These are phyloP conservation scores for Naganishia antarctica DNA, from an alignment of 768 basidiomycete genomes.

Conservation along the genomic window DNA sequence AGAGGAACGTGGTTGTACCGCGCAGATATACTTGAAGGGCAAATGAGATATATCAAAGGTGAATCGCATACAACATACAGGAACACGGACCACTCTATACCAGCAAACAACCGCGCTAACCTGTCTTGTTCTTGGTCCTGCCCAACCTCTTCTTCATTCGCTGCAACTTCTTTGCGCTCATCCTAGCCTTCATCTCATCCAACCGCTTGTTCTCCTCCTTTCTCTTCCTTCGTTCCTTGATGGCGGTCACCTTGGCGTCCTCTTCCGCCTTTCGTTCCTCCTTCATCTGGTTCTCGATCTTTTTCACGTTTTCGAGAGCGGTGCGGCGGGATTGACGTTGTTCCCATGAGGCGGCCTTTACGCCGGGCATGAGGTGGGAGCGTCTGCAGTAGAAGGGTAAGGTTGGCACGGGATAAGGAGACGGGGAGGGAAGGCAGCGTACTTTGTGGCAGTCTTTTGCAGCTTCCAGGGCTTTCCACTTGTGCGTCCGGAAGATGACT, in stretches of 20 bases:
- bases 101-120: neutral
- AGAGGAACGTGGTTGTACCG: no score
- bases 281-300: constrained; percentile 44
- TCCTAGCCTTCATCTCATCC: constrained; percentile 45
- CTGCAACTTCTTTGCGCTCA: constrained; percentile 48
- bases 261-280: constrained; percentile 38
- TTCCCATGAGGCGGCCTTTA: constrained; percentile 33
- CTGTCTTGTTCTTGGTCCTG: constrained; percentile 41
- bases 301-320: constrained; percentile 40
- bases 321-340: constrained; percentile 38
- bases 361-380: constrained; percentile 35
- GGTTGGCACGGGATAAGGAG: neutral
- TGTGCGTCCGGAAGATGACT: constrained; percentile 21
- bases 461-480: constrained; percentile 30
- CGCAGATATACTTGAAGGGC: no score
- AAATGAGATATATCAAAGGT: no score
- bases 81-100: neutral
- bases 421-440: neutral
- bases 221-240: constrained; percentile 43
- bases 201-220: constrained; percentile 41
- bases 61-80: neutral
- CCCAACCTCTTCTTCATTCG: constrained; percentile 48
- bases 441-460: constrained; percentile 31
- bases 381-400: constrained; percentile 25
- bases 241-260: constrained; percentile 36